These are phyloP conservation scores for Apiospora sp. DNA, from an alignment of 2,329 filamentous ascomycete genomes.

Conservation along the genomic window DNA sequence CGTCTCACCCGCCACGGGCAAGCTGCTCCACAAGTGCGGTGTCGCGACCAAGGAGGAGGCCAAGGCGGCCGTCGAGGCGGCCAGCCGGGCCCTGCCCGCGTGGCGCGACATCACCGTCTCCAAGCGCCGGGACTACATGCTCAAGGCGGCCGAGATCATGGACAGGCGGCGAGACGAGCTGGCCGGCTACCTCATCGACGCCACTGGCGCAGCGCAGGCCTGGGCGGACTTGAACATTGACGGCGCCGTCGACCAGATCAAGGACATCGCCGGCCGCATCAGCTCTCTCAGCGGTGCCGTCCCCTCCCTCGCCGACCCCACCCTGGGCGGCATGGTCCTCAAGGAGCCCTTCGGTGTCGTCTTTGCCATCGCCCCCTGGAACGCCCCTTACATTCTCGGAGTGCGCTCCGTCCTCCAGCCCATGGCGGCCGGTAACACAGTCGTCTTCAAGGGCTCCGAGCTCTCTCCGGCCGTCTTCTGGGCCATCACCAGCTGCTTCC, in stretches of 20 bases:
- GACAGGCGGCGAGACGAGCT: slow-evolving; percentile 61
- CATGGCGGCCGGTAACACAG: slow-evolving; percentile 71
- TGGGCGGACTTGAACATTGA: slow-evolving; percentile 47
- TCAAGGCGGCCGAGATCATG: slow-evolving; percentile 68
- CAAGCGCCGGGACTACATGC: slow-evolving; percentile 66
- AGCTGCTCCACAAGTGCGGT: slow-evolving; percentile 61
- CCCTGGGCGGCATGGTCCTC: slow-evolving; percentile 63
- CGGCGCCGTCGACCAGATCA: slow-evolving; percentile 43
- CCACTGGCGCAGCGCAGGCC: slow-evolving; percentile 41
- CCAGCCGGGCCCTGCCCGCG: slow-evolving; percentile 65
- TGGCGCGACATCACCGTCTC: slow-evolving; percentile 68
- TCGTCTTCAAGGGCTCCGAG: slow-evolving; percentile 71
- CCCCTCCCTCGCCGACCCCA: slow-evolving; percentile 49
- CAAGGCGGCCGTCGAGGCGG: slow-evolving; percentile 55
- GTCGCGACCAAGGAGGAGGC: slow-evolving; percentile 64
- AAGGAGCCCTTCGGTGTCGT: slow-evolving; percentile 75
- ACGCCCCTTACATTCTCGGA: slow-evolving; percentile 53
- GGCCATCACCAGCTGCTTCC: slow-evolving; percentile 62
- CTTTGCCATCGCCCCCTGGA: slow-evolving; percentile 71
- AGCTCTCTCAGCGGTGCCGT: slow-evolving; percentile 43
- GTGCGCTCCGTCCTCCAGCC: slow-evolving; percentile 58
- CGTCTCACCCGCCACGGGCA: slow-evolving; percentile 59
- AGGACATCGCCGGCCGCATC: slow-evolving; percentile 49
- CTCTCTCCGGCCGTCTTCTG: slow-evolving; percentile 64
- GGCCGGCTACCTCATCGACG: slow-evolving; percentile 57